Percentiles rank a stretch among this genome's conserved stretches.
Evolutionary conservation across 148 eudicot genomes (phyloP).

Genomic region (Drosera capensis): DNA sequence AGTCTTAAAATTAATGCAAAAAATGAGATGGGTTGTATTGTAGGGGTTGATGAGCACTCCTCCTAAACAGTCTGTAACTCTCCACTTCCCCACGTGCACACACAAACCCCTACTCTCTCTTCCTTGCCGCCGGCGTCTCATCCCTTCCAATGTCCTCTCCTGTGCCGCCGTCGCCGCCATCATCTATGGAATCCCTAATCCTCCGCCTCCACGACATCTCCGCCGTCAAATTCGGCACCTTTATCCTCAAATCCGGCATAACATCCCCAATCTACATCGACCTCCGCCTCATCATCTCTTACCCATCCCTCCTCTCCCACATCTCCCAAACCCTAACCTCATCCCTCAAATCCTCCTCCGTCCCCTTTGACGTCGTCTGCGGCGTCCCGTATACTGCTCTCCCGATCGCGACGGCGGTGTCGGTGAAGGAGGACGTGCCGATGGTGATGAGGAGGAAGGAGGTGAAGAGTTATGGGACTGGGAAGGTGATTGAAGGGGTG

Average conservation of each 20-base stretch:
- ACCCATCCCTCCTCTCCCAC: constrained; percentile 52
- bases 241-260: constrained; percentile 79
- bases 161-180: constrained; percentile 9
- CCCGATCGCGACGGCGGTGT: constrained; percentile 74
- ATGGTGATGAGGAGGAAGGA: constrained; percentile 93
- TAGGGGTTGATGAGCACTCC: too few relatives aligned
- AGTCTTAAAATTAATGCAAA: too few relatives aligned
- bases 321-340: constrained; percentile 58
- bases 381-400: constrained; percentile 93
- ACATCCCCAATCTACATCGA: constrained; percentile 82
- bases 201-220: constrained; percentile 66
- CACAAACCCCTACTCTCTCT: too few relatives aligned
- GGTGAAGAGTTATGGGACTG: constrained; percentile 62
- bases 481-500: constrained; percentile 66
- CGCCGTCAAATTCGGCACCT: constrained; percentile 77
- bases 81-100: too few relatives aligned
- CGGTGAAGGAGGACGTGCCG: constrained; percentile 34
- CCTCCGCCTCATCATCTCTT: constrained; percentile 79
- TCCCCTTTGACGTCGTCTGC: constrained; percentile 46
- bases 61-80: too few relatives aligned
- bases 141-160: not conserved
- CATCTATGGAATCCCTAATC: constrained; percentile 59
- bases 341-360: constrained; percentile 15
- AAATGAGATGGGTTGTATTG: too few relatives aligned
- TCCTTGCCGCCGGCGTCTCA: too few relatives aligned